A percentile compares a stretch with the other conserved stretches of the same genome.
phyloP scores from a whole-genome alignment of 208 protist species.

The Trypanosoma platydactyli region DNA sequence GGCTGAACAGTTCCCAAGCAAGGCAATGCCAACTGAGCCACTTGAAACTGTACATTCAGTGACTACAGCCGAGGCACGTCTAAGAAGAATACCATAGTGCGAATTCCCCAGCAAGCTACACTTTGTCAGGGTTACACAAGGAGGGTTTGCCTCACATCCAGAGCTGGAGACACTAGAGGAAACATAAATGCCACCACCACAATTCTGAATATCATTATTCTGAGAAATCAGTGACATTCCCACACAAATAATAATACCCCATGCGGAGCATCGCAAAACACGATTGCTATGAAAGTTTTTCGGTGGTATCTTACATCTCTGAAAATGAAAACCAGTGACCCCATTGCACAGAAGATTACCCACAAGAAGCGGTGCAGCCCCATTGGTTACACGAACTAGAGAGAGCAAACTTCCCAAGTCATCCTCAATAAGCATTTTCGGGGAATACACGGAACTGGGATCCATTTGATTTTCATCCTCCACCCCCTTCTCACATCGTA shows the following conservation, averaged over 20 bases:
- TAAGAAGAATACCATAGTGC: slow-evolving; percentile 31
- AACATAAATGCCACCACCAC: slow-evolving; percentile 38
- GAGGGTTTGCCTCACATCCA: not conserved
- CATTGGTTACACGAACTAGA: slow-evolving; percentile 34
- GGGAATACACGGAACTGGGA: slow-evolving; percentile 17
- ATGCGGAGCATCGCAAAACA: slow-evolving; percentile 33
- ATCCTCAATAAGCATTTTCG: slow-evolving; percentile 18
- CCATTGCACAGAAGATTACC: slow-evolving; percentile 45
- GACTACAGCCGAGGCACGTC: slow-evolving; percentile 7
- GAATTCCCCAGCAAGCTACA: slow-evolving; percentile 25
- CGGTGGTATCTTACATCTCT: slow-evolving; percentile 21
- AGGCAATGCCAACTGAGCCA: slow-evolving; percentile 24
- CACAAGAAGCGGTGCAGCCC: slow-evolving; percentile 28
- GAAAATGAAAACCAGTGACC: slow-evolving; percentile 39
- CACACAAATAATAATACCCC: slow-evolving; percentile 28
- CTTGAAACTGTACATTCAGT: slow-evolving; percentile 21
- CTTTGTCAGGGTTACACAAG: slow-evolving; percentile 11
- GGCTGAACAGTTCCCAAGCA: slow-evolving; percentile 28
- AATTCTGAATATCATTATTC: slow-evolving; percentile 34
- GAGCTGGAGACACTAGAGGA: not conserved
- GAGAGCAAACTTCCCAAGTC: slow-evolving; percentile 9
- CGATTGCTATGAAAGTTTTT: slow-evolving; percentile 38
- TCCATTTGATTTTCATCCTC: slow-evolving; percentile 22
- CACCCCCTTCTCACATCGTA: slow-evolving; percentile 31
- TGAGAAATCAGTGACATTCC: slow-evolving; percentile 14